Base-by-base conservation (phyloP, 1,284 basidiomycete species). In the Vanrija pseudolonga region DNA sequence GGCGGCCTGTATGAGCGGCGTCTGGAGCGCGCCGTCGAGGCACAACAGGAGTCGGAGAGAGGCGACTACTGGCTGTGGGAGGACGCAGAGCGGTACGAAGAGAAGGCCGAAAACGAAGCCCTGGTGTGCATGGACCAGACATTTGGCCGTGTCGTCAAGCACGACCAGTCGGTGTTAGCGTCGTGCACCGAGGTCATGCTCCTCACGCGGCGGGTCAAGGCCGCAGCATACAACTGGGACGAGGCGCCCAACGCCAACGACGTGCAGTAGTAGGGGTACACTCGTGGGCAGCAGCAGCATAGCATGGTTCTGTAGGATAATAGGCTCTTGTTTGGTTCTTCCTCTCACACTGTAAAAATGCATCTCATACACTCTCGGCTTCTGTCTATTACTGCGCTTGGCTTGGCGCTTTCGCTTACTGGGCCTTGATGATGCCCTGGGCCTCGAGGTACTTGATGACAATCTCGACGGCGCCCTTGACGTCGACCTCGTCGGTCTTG, bases 401-500 rank as follows among this genome's bases (percentile, higher is more conserved):
- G n/a, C n/a, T n/a, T n/a, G n/a, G n/a, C n/a, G n/a, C n/a, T n/a
- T n/a, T n/a, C n/a, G n/a, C n/a, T n/a, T 32, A 12, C 32, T 32
- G 12, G 11, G 57, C 46, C 55, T 59, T 40, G 64, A 79, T 69
- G 41, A 78, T 63, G 18, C 77, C 75, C 68, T 82, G 82, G 60
- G 81, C 76, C 51, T 80, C 70, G 60, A 99, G 85, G 79, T 98
- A 98, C 63, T 87, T 81, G 28, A 84, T 83, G 71, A 98, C 93
- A 56, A 84, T 80, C 59, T 82, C 80, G 44, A 98, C 93, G 49
- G 90, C 86, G 53, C 88, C 85, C 39, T 82, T 80, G 44, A 98
- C 87, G 62, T 87, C 84, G 32, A 81, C 82, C 75, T 91, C 83
- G 73, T 89, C 84, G 6, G 95, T 98, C 71, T 83, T 85, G 74